Conservation (phyloP, 179 eudicot genomes). For the Beta corolliflora region DNA sequence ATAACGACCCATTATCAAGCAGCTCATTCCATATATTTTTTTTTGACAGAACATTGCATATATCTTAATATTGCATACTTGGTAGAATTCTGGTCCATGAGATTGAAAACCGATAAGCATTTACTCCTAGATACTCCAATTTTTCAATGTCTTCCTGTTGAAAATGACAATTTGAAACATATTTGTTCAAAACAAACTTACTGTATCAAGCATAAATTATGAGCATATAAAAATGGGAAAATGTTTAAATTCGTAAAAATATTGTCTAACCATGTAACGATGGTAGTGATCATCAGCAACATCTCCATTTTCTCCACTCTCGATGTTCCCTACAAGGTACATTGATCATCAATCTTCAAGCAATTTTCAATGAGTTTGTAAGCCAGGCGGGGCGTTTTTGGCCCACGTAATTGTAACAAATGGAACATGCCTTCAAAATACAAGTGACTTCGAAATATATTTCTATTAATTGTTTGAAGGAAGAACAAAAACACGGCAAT, state of each 20-base stretch:
- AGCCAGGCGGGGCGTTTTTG: no score
- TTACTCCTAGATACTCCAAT: slow-evolving; percentile 63
- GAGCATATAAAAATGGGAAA: neutral
- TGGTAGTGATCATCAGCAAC: slow-evolving; percentile 85
- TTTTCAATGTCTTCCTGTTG: slow-evolving; percentile 77
- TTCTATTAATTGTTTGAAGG: no score
- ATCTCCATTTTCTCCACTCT: slow-evolving; percentile 57
- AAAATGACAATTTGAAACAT: neutral
- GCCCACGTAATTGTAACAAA: no score
- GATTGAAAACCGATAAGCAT: slow-evolving; percentile 81
- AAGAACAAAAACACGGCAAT: no score
- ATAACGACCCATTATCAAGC: no score
- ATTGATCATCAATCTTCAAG: neutral
- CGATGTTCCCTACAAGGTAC: slow-evolving; percentile 39
- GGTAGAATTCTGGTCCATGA: slow-evolving; percentile 89
- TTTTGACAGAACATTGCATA: no score
- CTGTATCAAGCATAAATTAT: no score
- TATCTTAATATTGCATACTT: slow-evolving; percentile 28
- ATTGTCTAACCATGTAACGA: slow-evolving; percentile 55
- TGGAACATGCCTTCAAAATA: no score
- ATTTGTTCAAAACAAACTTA: neutral
- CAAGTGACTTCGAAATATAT: no score
- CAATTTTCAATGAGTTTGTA: no score
- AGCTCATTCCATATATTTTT: no score
- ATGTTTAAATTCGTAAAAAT: no score